A percentile compares a stretch with the other conserved stretches of the same genome.
These are phyloP conservation scores for Didymella keratinophila DNA, from an alignment of 2,329 filamentous ascomycete genomes.

Conservation along the genomic window DNA sequence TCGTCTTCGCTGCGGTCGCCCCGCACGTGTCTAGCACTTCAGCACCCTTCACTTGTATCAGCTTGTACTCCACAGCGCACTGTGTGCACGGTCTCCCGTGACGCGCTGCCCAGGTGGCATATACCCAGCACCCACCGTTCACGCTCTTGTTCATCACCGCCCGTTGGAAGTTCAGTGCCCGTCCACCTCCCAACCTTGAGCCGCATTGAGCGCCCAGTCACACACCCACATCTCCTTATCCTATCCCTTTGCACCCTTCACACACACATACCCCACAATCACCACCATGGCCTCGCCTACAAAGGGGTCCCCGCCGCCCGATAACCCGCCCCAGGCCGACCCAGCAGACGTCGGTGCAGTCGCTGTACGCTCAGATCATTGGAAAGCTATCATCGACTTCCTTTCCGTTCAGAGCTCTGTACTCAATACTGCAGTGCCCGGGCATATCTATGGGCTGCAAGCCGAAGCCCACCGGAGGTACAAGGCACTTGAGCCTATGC, in stretches of 20 bases:
- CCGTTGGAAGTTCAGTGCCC: neutral
- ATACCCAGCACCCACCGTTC: neutral
- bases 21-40: neutral
- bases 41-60: neutral
- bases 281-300: neutral
- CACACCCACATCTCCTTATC: no score
- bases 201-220: neutral
- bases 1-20: neutral
- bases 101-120: neutral
- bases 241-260: neutral
- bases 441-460: neutral
- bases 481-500: neutral
- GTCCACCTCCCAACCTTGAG: neutral
- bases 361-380: constrained; percentile 3
- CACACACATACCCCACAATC: neutral
- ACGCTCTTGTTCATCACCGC: neutral
- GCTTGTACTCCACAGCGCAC: neutral
- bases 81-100: neutral
- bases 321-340: neutral
- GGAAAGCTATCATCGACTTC: neutral
- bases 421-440: neutral
- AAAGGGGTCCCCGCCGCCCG: neutral
- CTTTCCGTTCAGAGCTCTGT: neutral
- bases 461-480: neutral
- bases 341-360: neutral